Evolutionary conservation across 2,329 filamentous ascomycete genomes (phyloP), one percentile per base, ranked within the genome.

Genomic region (Botrytis fabae): DNA sequence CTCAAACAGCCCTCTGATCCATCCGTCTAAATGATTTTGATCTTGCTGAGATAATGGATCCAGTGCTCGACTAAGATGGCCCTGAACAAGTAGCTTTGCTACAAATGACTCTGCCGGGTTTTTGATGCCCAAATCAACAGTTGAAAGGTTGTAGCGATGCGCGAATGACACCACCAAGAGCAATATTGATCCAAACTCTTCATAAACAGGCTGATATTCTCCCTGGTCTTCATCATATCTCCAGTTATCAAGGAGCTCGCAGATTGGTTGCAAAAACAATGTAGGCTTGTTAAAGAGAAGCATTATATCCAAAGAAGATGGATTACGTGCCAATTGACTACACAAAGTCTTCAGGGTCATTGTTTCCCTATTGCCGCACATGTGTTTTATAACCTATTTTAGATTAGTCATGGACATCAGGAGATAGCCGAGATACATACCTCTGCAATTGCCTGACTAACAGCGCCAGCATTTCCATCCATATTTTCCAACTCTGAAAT

Each of bases 381-480:
- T 85, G 75, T 89, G 88, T 35, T 88, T 85, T 78, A 94, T 87
- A 46, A 93, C 86, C 90, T 92, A 62, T 14, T 54, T 22, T 42
- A 18, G 16, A 18, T 80, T 74, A 80, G 73, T 51, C 57, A 60
- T 68, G 20, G 4, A 54, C 59, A 62, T n/a, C 22, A 25, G 35
- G 20, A 32, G 35, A 7, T 10, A 59, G 40, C 8, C 12, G 42
- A 40, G 40, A 28, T 85, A 77, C 73, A 57, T 81, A 91, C 91
- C 84, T 93, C 92, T 57, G 90, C 88, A 62, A 95, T 85, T 4
- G 94, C 95, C 74, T 91, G 90, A 69, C 92, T 92, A 28, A 97
- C 93, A 2, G 94, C 93, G 2, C 93, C 94, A 3, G 93, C 93
- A 81, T 98, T 98, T 1, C 95, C 95, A 78, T 97, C 93, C 87